Conservation (phyloP, 2,329 filamentous ascomycete species). For the Bisporella sp. region DNA sequence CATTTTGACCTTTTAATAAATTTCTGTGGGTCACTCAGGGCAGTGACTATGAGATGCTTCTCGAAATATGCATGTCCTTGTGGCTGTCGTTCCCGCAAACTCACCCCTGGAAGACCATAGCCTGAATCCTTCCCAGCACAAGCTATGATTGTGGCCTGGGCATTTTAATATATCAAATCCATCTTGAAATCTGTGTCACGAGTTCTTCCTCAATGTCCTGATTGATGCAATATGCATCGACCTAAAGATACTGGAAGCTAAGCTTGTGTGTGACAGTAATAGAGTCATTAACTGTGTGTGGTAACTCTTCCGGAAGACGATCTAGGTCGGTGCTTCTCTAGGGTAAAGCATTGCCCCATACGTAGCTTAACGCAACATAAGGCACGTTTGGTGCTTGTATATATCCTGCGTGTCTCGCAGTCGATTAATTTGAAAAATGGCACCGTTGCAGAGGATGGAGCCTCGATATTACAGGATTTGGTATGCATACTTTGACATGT, state of each 20-base stretch:
- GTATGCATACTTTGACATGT: constrained; percentile 1
- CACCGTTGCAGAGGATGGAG: not conserved
- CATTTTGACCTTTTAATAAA: constrained; percentile 10
- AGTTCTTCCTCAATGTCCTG: not conserved
- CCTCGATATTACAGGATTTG: constrained; percentile 1
- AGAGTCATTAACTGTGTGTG: not conserved
- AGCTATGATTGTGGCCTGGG: constrained; percentile 6
- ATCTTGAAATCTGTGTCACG: constrained; percentile 4
- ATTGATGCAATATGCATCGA: constrained; percentile 25
- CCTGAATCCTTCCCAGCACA: constrained; percentile 6
- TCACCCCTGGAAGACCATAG: constrained; percentile 8
- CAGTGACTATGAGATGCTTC: constrained; percentile 7
- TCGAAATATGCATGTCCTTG: constrained; percentile 4
- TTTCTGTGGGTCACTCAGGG: not conserved
- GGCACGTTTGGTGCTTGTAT: constrained; percentile 1
- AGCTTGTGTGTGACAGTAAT: not conserved
- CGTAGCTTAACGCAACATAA: constrained; percentile 4
- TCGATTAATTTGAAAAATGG: constrained; percentile 4
- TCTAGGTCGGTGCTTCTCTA: not conserved
- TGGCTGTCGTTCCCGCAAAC: constrained; percentile 3
- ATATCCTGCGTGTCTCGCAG: constrained; percentile 3
- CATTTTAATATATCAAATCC: constrained; percentile 8
- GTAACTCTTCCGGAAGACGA: not conserved
- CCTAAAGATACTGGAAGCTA: constrained; percentile 20
- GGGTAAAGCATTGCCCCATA: not conserved